A percentile compares a stretch with the other conserved stretches of the same genome.
phyloP scores from a whole-genome alignment of 2,329 filamentous ascomycete species.

The Calycina marina region DNA sequence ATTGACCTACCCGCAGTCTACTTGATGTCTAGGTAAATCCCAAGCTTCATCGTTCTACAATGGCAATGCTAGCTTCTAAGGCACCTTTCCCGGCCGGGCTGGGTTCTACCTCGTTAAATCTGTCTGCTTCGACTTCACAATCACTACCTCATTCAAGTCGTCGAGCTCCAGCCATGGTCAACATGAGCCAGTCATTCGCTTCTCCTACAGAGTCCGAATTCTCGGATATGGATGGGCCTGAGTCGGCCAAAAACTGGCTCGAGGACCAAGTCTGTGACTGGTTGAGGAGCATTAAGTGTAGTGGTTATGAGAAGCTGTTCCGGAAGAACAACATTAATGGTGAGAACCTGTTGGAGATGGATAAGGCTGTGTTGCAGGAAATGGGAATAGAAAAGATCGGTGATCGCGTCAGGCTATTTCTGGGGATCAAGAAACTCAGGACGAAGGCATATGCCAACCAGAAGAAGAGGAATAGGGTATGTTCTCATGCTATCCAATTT shows the following conservation, averaged over 20 bases:
- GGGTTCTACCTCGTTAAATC: constrained; percentile 29
- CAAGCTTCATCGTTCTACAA: no score
- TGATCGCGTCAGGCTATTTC: constrained; percentile 81
- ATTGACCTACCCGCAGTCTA: no score
- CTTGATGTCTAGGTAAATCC: no score
- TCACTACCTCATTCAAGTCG: constrained; percentile 34
- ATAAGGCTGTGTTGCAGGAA: constrained; percentile 90
- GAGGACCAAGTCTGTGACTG: constrained; percentile 88
- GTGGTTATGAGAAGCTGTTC: constrained; percentile 85
- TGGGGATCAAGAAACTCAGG: constrained; percentile 70
- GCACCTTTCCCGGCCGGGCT: constrained; percentile 49
- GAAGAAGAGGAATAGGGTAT: constrained; percentile 75
- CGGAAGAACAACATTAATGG: constrained; percentile 92
- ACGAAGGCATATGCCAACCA: constrained; percentile 63
- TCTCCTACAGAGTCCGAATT: constrained; percentile 91
- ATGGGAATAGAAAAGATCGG: constrained; percentile 98
- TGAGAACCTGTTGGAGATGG: constrained; percentile 91
- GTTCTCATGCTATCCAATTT: constrained; percentile 16
- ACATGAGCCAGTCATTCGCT: constrained; percentile 39
- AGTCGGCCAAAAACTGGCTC: constrained; percentile 73
- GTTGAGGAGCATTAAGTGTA: constrained; percentile 78
- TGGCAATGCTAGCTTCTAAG: constrained; percentile 72
- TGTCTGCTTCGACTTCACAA: constrained; percentile 33
- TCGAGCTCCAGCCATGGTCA: constrained; percentile 34
- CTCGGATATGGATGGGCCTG: constrained; percentile 64